phyloP scores from a whole-genome alignment of 768 basidiomycete genomes.

The Lactarius psammicola region DNA sequence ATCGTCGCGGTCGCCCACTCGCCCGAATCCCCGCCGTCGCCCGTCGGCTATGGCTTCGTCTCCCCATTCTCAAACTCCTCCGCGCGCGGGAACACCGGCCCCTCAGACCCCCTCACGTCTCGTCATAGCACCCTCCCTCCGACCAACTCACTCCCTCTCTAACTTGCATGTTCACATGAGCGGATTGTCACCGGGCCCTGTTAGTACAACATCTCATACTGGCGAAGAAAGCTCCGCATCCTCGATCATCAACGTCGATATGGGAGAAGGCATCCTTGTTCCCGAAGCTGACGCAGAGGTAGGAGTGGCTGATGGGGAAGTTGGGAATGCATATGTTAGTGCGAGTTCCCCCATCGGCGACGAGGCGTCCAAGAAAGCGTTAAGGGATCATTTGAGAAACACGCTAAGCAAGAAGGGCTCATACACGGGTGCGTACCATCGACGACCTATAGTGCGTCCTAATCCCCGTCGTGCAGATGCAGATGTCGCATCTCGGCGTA shows the following conservation, averaged over 20 bases:
- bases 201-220: conserved; percentile 8
- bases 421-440: conserved; percentile 44
- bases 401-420: conserved; percentile 57
- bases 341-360: conserved; percentile 43
- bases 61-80: conserved; percentile 36
- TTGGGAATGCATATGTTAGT: conserved; percentile 47
- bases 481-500: conserved; percentile 26
- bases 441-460: neutral
- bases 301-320: conserved; percentile 54
- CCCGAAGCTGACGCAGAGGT: conserved; percentile 67
- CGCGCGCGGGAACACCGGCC: conserved; percentile 40
- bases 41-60: conserved; percentile 5
- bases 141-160: conserved; percentile 55
- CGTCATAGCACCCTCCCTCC: conserved; percentile 48
- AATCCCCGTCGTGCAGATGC: conserved; percentile 1
- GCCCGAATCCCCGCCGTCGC: neutral
- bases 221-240: conserved; percentile 50
- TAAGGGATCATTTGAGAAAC: conserved; percentile 69
- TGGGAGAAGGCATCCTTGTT: conserved; percentile 65
- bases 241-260: conserved; percentile 65
- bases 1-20: neutral
- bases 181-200: conserved; percentile 4
- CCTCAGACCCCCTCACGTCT: conserved; percentile 52
- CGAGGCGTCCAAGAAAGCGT: conserved; percentile 59
- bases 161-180: conserved; percentile 51